Evolutionary conservation across 1,284 basidiomycete species (phyloP).

Genomic region (Marasmius fiardii): DNA sequence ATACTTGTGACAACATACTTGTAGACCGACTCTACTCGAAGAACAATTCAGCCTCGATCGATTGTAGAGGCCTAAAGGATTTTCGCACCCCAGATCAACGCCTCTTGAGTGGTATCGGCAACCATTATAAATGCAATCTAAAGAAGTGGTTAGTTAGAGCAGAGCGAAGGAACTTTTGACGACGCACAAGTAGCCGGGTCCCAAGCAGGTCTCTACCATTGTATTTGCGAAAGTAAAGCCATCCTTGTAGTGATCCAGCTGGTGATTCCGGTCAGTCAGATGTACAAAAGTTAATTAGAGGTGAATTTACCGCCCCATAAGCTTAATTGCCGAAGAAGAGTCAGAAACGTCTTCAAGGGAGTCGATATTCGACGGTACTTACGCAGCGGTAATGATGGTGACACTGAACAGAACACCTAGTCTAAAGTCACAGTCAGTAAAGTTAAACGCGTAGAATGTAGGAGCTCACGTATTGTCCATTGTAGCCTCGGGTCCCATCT

Average conservation of each 20-base stretch:
- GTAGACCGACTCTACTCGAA: neutral
- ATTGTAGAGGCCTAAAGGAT: too few relatives aligned
- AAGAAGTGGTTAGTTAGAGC: neutral
- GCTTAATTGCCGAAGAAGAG: neutral
- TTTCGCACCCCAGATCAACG: neutral
- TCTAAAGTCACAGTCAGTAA: neutral
- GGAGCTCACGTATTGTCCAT: neutral
- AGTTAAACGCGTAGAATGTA: neutral
- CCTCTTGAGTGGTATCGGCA: neutral
- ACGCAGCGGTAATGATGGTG: neutral
- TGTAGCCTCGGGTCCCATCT: neutral
- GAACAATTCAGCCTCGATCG: too few relatives aligned
- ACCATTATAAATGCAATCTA: conserved; percentile 1
- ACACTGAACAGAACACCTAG: neutral
- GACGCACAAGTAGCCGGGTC: neutral
- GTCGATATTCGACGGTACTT: neutral
- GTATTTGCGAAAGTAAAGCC: conserved; percentile 3
- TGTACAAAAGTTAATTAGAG: neutral
- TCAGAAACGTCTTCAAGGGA: neutral
- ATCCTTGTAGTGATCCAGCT: conserved; percentile 2
- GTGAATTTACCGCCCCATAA: neutral
- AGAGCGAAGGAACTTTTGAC: too few relatives aligned
- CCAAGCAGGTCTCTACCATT: neutral
- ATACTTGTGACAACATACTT: neutral
- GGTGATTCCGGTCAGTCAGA: neutral